Percentiles rank a stretch among this genome's conserved stretches.
These are phyloP conservation scores for Gossypium trilobum DNA, from an alignment of 441 rosid genomes.

Conservation along the genomic window DNA sequence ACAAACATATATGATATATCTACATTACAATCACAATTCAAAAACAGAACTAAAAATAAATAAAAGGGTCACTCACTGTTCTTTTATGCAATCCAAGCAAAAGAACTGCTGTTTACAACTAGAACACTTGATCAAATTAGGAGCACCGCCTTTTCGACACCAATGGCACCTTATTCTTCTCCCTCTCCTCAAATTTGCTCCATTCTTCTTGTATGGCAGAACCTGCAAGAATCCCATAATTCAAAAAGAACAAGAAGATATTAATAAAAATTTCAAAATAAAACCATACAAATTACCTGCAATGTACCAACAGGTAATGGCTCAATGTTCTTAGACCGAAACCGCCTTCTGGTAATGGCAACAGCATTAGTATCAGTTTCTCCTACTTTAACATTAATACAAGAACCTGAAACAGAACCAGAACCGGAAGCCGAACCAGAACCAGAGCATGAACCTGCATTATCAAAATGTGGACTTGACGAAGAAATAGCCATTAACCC, in stretches of 20 bases:
- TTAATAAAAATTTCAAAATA: neutral
- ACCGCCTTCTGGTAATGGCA: constrained; percentile 40
- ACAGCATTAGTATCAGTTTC: constrained; percentile 27
- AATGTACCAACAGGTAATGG: constrained; percentile 56
- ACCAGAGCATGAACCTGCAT: constrained; percentile 35
- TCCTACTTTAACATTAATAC: constrained; percentile 54
- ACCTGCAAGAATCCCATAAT: constrained; percentile 25
- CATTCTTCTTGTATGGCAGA: constrained; percentile 50
- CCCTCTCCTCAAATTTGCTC: constrained; percentile 43
- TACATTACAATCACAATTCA: neutral
- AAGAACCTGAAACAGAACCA: constrained; percentile 25
- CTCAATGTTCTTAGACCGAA: constrained; percentile 80
- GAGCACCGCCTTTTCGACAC: constrained; percentile 56
- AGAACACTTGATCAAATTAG: constrained; percentile 52
- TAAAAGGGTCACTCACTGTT: constrained; percentile 40
- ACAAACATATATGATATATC: neutral
- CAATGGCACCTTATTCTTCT: constrained; percentile 76
- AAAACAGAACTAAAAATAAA: constrained; percentile 12
- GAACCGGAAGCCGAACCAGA: constrained; percentile 18
- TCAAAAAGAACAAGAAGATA: neutral
- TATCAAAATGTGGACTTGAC: constrained; percentile 38
- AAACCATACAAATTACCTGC: constrained; percentile 41
- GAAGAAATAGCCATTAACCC: constrained; percentile 86
- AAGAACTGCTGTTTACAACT: constrained; percentile 60
- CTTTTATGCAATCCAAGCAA: constrained; percentile 66